Evolutionary conservation across 2,329 filamentous ascomycete genomes (phyloP).

Genomic region (Colletotrichum brevisporum): DNA sequence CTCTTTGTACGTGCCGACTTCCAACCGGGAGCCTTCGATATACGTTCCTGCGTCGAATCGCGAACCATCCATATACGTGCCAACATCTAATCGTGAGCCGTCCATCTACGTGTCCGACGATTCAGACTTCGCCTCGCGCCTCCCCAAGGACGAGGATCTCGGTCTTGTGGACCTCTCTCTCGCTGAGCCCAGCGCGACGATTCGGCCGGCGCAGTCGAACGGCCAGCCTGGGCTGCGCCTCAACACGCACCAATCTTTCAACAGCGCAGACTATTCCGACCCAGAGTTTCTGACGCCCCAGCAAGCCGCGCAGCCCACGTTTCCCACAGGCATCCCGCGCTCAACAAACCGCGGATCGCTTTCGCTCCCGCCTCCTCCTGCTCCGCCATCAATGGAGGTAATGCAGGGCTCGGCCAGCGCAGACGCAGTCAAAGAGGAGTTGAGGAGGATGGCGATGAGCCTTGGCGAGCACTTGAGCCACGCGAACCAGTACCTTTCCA

Average conservation of each 20-base stretch:
- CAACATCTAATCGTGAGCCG: conserved; percentile 62
- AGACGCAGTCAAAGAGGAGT: conserved; percentile 65
- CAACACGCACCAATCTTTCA: conserved; percentile 40
- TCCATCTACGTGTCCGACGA: conserved; percentile 75
- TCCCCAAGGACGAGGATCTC: conserved; percentile 45
- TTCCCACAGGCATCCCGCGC: conserved; percentile 36
- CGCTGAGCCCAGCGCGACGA: conserved; percentile 39
- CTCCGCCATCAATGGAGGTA: conserved; percentile 64
- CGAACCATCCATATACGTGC: conserved; percentile 71
- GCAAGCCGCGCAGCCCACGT: conserved; percentile 47
- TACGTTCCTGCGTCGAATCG: conserved; percentile 66
- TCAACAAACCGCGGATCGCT: conserved; percentile 23
- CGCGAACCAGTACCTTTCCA: conserved; percentile 60
- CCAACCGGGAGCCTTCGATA: conserved; percentile 69
- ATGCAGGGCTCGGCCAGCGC: conserved; percentile 68
- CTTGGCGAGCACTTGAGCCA: conserved; percentile 63
- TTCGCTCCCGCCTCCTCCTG: conserved; percentile 55
- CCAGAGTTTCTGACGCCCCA: conserved; percentile 46
- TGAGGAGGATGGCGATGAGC: conserved; percentile 65
- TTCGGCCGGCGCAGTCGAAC: conserved; percentile 17
- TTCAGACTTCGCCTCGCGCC: conserved; percentile 61
- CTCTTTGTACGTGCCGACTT: conserved; percentile 64
- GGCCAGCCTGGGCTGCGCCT: conserved; percentile 29
- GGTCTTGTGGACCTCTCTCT: conserved; percentile 51
- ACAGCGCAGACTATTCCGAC: conserved; percentile 42